A percentile compares a stretch with the other conserved stretches of the same genome.
These are phyloP conservation scores for Xylaria sp. DNA, from an alignment of 2,329 filamentous ascomycete genomes.

Conservation along the genomic window DNA sequence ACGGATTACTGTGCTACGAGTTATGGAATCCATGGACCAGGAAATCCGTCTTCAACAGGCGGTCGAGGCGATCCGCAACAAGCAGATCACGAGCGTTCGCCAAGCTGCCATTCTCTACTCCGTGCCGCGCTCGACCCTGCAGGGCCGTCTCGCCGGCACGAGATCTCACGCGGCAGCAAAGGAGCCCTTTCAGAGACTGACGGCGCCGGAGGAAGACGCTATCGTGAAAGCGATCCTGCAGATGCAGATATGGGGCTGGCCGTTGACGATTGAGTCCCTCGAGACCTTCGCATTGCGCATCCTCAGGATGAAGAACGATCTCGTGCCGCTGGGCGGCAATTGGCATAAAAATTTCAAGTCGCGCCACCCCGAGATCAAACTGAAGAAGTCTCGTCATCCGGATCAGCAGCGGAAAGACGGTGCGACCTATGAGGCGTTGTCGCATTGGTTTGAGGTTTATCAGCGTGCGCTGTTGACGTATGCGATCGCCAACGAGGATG, in stretches of 20 bases:
- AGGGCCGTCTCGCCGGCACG: not conserved
- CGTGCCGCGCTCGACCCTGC: constrained; percentile 1
- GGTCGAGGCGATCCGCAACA: not conserved
- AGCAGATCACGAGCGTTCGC: not conserved
- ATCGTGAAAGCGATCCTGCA: not conserved
- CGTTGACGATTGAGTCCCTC: not conserved
- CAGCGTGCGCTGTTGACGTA: not conserved
- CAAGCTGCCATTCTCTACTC: not conserved
- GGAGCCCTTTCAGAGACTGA: not conserved
- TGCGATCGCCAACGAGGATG: not conserved
- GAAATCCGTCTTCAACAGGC: not conserved
- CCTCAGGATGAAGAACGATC: not conserved
- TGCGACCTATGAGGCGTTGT: not conserved
- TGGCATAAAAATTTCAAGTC: not conserved
- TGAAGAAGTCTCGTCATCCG: not conserved
- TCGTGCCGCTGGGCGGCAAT: not conserved
- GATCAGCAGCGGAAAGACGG: not conserved
- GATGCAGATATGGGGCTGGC: not conserved
- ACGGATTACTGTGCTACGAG: not conserved
- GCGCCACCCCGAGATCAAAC: not conserved
- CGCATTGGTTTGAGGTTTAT: not conserved
- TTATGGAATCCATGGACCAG: not conserved
- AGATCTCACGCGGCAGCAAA: not conserved
- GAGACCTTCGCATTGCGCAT: not conserved
- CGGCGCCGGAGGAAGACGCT: not conserved